Base-by-base conservation (phyloP, 768 basidiomycete genomes). In the Auricularia cornea region DNA sequence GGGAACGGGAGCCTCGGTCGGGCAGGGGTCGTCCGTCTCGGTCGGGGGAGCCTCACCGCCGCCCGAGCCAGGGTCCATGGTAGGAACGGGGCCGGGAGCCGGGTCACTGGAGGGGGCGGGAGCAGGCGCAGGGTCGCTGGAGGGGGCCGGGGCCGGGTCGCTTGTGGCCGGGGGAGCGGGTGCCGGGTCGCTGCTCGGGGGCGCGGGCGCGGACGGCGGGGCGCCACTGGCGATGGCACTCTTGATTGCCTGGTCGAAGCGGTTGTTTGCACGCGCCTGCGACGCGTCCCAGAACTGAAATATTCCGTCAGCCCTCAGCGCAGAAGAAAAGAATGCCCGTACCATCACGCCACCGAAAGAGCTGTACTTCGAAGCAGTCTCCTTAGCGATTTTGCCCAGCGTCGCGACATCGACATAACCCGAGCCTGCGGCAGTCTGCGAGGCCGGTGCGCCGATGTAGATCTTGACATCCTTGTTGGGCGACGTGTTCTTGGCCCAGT, bases 21-120 rank as follows among this genome's bases (percentile, higher is more conserved):
- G 28, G 23, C 26, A 57, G 26, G 54, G 54, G 0, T 26, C 26
- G 8, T 28, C 28, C 12, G 28, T 26, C 30, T 57, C 54, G 11
- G 54, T 16, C 29, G 29, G n/a, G 54, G 54, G 30, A 12, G 54
- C 30, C 28, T 48, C 44, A 48, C 35, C 28, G n/a, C 28, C 51
- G 10, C 28, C n/a, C 10, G 51, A 8, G 51, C n/a, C n/a, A 52
- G 51, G 35, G 35, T 38, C 35, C 35, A 38, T 38, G 35, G 44
- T 48, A 6, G 44, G 23, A 3, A 92, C 91, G 14, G 92, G 93
- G 73, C 92, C 91, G 3, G 77, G 68, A 26, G 35, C 62, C 16
- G 54, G 26, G 33, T 48, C 61, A 32, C 33, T 62, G 30, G 31
- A 48, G 30, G 48, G 61, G 26, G 61, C 51, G 1, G 54, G 30